Evolutionary conservation across 2,329 filamentous ascomycete species (phyloP), one percentile per base, ranked within the genome.

Genomic region (Botrytis hyacinthi): DNA sequence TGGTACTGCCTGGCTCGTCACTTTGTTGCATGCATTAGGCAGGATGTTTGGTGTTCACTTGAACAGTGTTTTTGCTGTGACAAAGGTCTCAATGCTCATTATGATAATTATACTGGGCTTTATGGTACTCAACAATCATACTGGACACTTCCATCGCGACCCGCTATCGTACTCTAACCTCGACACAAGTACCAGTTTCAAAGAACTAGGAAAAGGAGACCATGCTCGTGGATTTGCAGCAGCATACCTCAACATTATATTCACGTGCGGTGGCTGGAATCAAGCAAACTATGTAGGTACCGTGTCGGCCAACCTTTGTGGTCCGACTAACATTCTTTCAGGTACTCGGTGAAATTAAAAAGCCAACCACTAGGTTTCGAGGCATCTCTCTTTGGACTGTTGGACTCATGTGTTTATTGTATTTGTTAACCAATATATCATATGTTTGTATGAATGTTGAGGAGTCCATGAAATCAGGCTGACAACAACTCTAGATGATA

Each of bases 61-160:
- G 42, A 86, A 86, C 77, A 88, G 88, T 75, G 48, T 82, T 26
- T 80, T 89, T 42, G 86, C 86, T 4, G 78, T 84, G 1, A 77
- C 86, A 73, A 89, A 89, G 75, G 78, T 87, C 2, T 76, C 81
- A 46, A 83, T 87, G 4, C 82, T 89, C 2, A 72, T 87, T 1
- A 80, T 84, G n/a, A 85, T 88, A 57, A 80, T 84, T 48, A 74
- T 78, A 12, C 76, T 82, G 22, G 84, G 83, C 18, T 76, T 77
- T 9, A 48, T 72, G 40, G 63, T 69, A 12, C 29, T 72, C 20
- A 72, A 72, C 35, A 69, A 72, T 32, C 71, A 73, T 60, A 75
- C 71, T 18, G 9, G 26, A 12, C 22, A 29, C n/a, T 20, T 72
- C 16, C 42, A 59, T 16, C 40, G 71, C 35, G 63, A 72, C 44